Percentiles rank a stretch among this genome's conserved stretches.
phyloP scores from a whole-genome alignment of 2,329 filamentous ascomycete species.

The Phyllosticta citrichinensis region DNA sequence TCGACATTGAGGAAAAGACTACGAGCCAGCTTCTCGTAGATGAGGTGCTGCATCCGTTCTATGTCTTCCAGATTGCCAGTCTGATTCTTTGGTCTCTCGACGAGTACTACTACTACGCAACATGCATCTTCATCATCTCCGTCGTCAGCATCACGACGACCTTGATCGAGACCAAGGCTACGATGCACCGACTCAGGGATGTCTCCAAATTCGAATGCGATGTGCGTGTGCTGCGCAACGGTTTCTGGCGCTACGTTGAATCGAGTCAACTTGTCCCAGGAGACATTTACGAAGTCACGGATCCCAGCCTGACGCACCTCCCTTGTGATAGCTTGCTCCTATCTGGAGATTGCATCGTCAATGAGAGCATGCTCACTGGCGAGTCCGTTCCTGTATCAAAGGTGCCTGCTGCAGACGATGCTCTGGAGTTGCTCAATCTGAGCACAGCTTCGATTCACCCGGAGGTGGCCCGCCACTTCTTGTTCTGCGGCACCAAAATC shows the following conservation, averaged over 20 bases:
- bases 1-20: conserved; percentile 88
- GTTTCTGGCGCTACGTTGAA: conserved; percentile 85
- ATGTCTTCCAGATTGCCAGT: conserved; percentile 95
- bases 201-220: conserved; percentile 95
- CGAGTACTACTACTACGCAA: conserved; percentile 94
- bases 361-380: conserved; percentile 96
- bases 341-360: conserved; percentile 93
- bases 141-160: conserved; percentile 84
- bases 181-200: conserved; percentile 81
- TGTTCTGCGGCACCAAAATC: conserved; percentile 93
- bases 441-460: conserved; percentile 73
- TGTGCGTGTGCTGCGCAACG: conserved; percentile 82
- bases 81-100: conserved; percentile 90
- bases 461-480: conserved; percentile 75
- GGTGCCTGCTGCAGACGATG: conserved; percentile 69
- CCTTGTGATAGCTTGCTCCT: conserved; percentile 87
- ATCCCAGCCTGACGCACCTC: conserved; percentile 77
- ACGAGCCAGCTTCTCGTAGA: conserved; percentile 75
- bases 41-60: conserved; percentile 96
- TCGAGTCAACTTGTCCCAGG: conserved; percentile 88
- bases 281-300: conserved; percentile 93
- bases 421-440: conserved; percentile 65
- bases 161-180: conserved; percentile 81
- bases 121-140: conserved; percentile 91
- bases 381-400: conserved; percentile 98